Conservation (phyloP, 2,329 filamentous ascomycete genomes). For the Alternaria metachromatica region DNA sequence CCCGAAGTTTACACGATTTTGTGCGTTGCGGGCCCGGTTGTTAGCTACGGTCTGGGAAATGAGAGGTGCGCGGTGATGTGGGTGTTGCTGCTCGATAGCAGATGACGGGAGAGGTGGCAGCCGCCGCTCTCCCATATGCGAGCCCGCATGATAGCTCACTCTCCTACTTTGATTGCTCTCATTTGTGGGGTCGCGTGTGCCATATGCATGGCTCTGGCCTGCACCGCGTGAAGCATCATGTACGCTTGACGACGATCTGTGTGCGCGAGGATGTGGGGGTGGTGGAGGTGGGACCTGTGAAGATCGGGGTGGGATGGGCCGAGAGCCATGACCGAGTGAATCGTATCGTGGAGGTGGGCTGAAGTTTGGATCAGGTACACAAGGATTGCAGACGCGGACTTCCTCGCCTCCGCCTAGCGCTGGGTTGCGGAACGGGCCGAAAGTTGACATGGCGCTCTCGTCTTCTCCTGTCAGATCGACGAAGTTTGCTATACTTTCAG, state of each 20-base stretch:
- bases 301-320: constrained; percentile 12
- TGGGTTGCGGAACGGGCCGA: constrained; percentile 51
- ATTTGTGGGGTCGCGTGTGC: constrained; percentile 28
- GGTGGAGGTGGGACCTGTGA: constrained; percentile 13
- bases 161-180: constrained; percentile 26
- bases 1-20: constrained; percentile 10
- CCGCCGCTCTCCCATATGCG: constrained; percentile 32
- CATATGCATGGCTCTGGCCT: constrained; percentile 24
- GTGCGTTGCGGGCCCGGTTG: constrained; percentile 9
- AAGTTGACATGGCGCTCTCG: constrained; percentile 32
- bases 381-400: constrained; percentile 75
- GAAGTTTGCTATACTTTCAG: constrained; percentile 32
- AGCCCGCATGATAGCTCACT: constrained; percentile 33
- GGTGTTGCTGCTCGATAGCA: constrained; percentile 17
- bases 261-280: constrained; percentile 24
- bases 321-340: constrained; percentile 5
- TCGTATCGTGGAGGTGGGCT: constrained; percentile 62
- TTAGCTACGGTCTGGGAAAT: constrained; percentile 14
- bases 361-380: constrained; percentile 72
- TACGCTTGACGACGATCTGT: constrained; percentile 30
- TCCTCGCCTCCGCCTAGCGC: constrained; percentile 69
- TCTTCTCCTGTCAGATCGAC: constrained; percentile 56
- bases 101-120: constrained; percentile 29
- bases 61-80: constrained; percentile 16
- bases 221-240: constrained; percentile 24